Evolutionary conservation across 371 early-diverging fungal genomes (phyloP), one percentile per base, ranked within the genome.

Genomic region (Rhizopus arrhizus): DNA sequence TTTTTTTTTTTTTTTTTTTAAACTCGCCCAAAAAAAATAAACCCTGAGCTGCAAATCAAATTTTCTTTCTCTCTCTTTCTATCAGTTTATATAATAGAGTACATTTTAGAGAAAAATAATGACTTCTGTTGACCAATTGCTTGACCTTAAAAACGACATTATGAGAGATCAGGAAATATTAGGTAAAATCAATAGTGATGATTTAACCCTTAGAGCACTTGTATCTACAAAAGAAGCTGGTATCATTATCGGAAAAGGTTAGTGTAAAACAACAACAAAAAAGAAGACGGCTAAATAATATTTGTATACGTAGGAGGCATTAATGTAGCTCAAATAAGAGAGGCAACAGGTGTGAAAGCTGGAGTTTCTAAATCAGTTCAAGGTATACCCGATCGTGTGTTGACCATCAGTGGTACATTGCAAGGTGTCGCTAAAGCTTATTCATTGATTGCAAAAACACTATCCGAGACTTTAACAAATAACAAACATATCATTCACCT

Each of bases 191-290:
- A 48, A 48, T 8, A 48, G 12, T 48, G 74, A 61, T 42, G 65
- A 67, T 36, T 76, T 94, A 49, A 89, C 90, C n/a, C 77, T 95
- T 64, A 90, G 95, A 49, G 89, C 92, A n/a, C 79, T 95, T 13
- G 89, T 95, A 16, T 83, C 90, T 31, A 89, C 94, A 68, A 92
- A 91, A 74, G 97, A 96, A 70, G 96, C 97, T 32, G 95, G 91
- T 64, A 88, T 95, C 43, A 89, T 97, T 59, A 97, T 97, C 65
- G 97, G 97, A 51, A 92, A 92, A 80, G 48, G 48, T 48, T 28
- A 15, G 8, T 12, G 12, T 45, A 22, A 66, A 64, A 66, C 57
- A 60, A 58, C 10, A 33, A 15, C 12, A 58, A 31, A 15, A 41
- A 45, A 43, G 55, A 40, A 53, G 86, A 88, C 29, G 84, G 90